A percentile compares a stretch with the other conserved stretches of the same genome.
phyloP scores from a whole-genome alignment of 805 yeast genomes.

The Ogataea saltuana region DNA sequence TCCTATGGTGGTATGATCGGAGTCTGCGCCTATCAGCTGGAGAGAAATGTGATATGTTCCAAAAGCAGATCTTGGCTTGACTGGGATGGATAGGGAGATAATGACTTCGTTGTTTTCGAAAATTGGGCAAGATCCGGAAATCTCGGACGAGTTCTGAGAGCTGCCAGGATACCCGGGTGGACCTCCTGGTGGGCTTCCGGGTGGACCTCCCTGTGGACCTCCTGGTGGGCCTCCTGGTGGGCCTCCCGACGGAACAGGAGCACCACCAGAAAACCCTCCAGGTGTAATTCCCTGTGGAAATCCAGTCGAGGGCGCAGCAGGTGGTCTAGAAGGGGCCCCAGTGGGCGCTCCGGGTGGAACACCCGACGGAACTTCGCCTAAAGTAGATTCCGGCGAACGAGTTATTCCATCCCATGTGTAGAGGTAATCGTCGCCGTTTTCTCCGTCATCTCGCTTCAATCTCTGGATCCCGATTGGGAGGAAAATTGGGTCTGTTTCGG shows the following conservation, averaged over 20 bases:
- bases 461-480: constrained; percentile 22
- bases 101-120: constrained; percentile 26
- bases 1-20: constrained; percentile 40
- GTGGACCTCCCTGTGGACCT: no score
- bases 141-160: neutral
- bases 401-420: no score
- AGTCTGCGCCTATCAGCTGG: constrained; percentile 43
- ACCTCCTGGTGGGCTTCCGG: no score
- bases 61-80: constrained; percentile 34
- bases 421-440: no score
- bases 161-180: neutral
- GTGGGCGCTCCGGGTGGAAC: constrained; percentile 3
- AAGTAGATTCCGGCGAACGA: no score
- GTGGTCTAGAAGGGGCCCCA: neutral
- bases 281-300: no score
- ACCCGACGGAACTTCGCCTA: no score
- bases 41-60: constrained; percentile 49
- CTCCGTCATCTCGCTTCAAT: no score
- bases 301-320: no score
- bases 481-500: constrained; percentile 8
- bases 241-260: no score
- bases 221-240: no score
- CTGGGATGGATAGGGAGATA: constrained; percentile 27
- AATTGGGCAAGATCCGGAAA: constrained; percentile 33
- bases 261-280: no score